phyloP scores from a whole-genome alignment of 306 rosid genomes.

The Cucumis hystrix region DNA sequence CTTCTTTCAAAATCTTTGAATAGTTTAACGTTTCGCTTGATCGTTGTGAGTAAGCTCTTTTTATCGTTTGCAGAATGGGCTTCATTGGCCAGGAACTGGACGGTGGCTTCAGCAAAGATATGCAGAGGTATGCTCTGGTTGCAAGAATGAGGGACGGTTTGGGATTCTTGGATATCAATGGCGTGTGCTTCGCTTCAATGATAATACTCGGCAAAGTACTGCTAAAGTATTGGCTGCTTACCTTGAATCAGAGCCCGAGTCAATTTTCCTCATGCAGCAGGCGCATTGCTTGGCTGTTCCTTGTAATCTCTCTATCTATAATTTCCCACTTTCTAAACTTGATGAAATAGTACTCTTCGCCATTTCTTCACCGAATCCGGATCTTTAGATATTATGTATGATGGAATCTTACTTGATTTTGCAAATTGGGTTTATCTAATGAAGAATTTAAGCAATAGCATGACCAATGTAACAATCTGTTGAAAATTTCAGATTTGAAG shows the following conservation, averaged over 20 bases:
- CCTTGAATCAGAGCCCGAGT: constrained; percentile 34
- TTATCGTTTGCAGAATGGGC: constrained; percentile 20
- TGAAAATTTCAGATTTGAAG: constrained; percentile 56
- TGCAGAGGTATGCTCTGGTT: constrained; percentile 31
- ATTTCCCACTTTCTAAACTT: neutral
- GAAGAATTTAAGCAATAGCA: neutral
- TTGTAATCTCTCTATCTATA: constrained; percentile 29
- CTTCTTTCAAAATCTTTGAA: neutral
- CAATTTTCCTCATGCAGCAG: constrained; percentile 64
- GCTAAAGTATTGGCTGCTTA: constrained; percentile 56
- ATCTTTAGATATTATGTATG: neutral
- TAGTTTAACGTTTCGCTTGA: neutral
- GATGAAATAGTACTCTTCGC: neutral
- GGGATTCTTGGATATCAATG: constrained; percentile 79
- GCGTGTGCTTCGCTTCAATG: constrained; percentile 80
- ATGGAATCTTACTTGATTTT: neutral
- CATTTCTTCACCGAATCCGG: neutral
- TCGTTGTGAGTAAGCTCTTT: neutral
- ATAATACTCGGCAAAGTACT: constrained; percentile 73
- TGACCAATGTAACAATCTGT: neutral
- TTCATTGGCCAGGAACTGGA: constrained; percentile 47
- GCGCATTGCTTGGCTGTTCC: constrained; percentile 90
- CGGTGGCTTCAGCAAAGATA: constrained; percentile 57
- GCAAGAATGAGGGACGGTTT: constrained; percentile 22
- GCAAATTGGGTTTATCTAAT: neutral